phyloP scores from a whole-genome alignment of 1,139 yeast species.

The Arxiozyma slooffiae region DNA sequence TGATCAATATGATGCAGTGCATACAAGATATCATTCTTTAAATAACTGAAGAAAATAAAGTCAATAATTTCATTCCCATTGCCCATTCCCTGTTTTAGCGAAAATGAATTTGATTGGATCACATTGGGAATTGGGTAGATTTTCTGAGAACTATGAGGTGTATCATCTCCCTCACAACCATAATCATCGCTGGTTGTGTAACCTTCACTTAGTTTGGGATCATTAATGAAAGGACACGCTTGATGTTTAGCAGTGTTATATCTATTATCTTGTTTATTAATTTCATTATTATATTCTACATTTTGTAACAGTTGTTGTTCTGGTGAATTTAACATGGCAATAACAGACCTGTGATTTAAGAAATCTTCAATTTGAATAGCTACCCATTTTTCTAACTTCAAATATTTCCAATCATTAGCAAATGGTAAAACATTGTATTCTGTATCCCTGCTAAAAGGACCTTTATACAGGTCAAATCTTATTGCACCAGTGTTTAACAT shows the following conservation, averaged over 20 bases:
- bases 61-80: constrained; percentile 38
- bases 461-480: constrained; percentile 79
- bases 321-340: constrained; percentile 17
- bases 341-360: constrained; percentile 23
- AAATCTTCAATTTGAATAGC: constrained; percentile 26
- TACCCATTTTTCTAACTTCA: constrained; percentile 27
- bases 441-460: constrained; percentile 72
- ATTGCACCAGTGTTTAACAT: constrained; percentile 82
- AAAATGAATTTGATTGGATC: constrained; percentile 38
- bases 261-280: neutral
- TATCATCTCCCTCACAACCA: constrained; percentile 84
- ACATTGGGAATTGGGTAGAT: constrained; percentile 66
- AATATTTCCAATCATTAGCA: constrained; percentile 56
- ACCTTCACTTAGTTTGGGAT: constrained; percentile 37
- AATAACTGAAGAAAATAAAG: constrained; percentile 68
- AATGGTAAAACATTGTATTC: constrained; percentile 83
- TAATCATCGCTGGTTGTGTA: constrained; percentile 75
- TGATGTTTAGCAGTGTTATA: neutral
- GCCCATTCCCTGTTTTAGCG: constrained; percentile 22
- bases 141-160: constrained; percentile 56
- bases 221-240: constrained; percentile 25
- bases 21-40: constrained; percentile 49
- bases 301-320: neutral
- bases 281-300: neutral
- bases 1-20: constrained; percentile 39